These are phyloP conservation scores for Acacia concinna DNA, from an alignment of 331 rosid genomes.

Conservation along the genomic window DNA sequence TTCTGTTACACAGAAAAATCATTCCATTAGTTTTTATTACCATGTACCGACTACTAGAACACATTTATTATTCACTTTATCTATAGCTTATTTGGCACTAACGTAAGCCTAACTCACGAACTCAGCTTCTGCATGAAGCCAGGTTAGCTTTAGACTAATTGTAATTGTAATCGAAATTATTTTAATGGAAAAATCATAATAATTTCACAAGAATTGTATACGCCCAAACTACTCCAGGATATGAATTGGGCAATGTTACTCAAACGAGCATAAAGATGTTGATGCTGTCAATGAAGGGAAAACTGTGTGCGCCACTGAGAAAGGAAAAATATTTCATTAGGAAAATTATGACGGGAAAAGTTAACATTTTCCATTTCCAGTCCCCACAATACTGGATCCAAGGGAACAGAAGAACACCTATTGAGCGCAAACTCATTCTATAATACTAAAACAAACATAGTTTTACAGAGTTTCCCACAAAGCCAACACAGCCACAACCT, in stretches of 20 bases:
- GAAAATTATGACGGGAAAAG: neutral
- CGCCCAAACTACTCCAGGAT: neutral
- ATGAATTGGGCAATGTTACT: neutral
- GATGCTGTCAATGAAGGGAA: neutral
- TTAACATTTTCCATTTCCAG: neutral
- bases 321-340: neutral
- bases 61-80: neutral
- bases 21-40: conserved; percentile 23
- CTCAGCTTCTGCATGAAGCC: conserved; percentile 16
- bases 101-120: neutral
- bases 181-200: neutral
- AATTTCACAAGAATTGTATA: conserved; percentile 7
- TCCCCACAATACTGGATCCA: neutral
- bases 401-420: neutral
- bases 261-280: neutral
- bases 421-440: neutral
- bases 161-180: too few relatives aligned
- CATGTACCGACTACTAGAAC: conserved; percentile 27
- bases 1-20: conserved; percentile 26
- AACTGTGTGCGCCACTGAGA: neutral
- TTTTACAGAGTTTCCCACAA: neutral
- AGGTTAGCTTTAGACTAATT: neutral
- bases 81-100: neutral
- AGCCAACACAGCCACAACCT: conserved; percentile 13
- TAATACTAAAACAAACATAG: neutral